These are phyloP conservation scores for Ganoderma meredithae DNA, from an alignment of 1,284 basidiomycete genomes.

Conservation along the genomic window DNA sequence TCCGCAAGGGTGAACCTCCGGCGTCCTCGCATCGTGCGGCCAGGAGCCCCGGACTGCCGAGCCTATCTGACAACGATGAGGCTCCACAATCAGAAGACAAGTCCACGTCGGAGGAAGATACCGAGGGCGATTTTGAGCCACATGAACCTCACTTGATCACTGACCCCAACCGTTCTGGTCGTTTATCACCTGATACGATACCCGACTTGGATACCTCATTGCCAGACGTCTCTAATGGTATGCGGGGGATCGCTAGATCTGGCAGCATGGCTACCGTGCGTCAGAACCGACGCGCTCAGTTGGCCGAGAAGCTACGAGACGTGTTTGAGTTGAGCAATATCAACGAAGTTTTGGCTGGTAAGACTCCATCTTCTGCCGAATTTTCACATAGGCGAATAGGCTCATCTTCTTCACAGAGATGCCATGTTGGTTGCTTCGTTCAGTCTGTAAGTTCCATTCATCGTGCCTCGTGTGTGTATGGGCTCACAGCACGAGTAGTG, in stretches of 20 bases:
- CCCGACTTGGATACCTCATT: slow-evolving; percentile 23
- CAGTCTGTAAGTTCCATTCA: slow-evolving; percentile 71
- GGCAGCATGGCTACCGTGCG: slow-evolving; percentile 77
- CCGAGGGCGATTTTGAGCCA: slow-evolving; percentile 65
- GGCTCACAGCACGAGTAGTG: slow-evolving; percentile 55
- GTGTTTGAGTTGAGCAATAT: slow-evolving; percentile 85
- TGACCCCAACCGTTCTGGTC: slow-evolving; percentile 25
- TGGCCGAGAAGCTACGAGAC: slow-evolving; percentile 86
- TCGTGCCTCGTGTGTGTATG: background rate
- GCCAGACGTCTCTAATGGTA: slow-evolving; percentile 13
- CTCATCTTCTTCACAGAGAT: slow-evolving; percentile 63
- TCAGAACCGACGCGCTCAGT: slow-evolving; percentile 69
- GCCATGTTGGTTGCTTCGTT: slow-evolving; percentile 89
- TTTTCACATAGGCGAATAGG: background rate
- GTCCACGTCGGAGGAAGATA: slow-evolving; percentile 57
- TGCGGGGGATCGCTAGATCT: slow-evolving; percentile 34
- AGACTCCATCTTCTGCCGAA: slow-evolving; percentile 34
- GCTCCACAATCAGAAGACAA: slow-evolving; percentile 40
- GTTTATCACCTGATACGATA: slow-evolving; percentile 25
- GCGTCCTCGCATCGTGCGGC: slow-evolving; percentile 31
- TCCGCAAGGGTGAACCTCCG: slow-evolving; percentile 52
- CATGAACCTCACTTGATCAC: slow-evolving; percentile 38
- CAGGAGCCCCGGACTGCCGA: slow-evolving; percentile 33
- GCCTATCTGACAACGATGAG: slow-evolving; percentile 40
- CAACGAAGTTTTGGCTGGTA: slow-evolving; percentile 85